Evolutionary conservation across 176 grass and related monocot genomes (phyloP), one percentile per base, ranked within the genome.

Genomic region (Oropetium thomaeum): DNA sequence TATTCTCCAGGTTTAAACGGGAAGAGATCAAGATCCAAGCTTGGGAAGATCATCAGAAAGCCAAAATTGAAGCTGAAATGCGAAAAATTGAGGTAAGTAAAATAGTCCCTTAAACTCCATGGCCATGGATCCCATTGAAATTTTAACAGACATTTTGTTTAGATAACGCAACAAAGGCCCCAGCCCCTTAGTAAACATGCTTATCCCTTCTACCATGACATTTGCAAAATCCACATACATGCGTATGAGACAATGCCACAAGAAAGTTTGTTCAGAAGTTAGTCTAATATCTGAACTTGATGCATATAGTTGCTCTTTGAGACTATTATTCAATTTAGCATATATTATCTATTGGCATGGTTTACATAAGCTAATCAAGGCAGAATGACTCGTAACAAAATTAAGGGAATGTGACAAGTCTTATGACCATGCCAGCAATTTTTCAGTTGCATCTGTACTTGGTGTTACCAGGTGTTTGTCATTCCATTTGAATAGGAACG

Each of bases 31-130:
- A 96, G 78, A 99, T 96, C 3, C 85, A 88, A 63, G 92, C 92
- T 73, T 99, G 96, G 96, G 96, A 99, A 77, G 87, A 92, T 88
- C 96, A 99, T 71, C 96, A 96, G 55, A 96, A 95, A 85, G 96
- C 96, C 43, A 86, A 95, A 88, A 99, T 89, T 22, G 92, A 99
- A 90, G 96, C 96, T 71, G 96, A 92, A 90, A 88, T 99, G 87
- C 83, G 92, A 62, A 99, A 99, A 84, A 81, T 90, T 51, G 96
- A 99, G 89, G 96, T 92, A 75, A 35, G 48, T 10, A 12, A 11
- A 8, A 12, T 53, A 11, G 7, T 31, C 74, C 30, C 4, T 69
- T 20, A 33, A 42, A 44, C 35, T 14, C 27, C 25, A 41, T 62
- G 65, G 0, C 7, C 7, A 59, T 62, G 29, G 29, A 62, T 63